Conservation (phyloP, 2,329 filamentous ascomycete genomes). For the Fusarium sp. region DNA sequence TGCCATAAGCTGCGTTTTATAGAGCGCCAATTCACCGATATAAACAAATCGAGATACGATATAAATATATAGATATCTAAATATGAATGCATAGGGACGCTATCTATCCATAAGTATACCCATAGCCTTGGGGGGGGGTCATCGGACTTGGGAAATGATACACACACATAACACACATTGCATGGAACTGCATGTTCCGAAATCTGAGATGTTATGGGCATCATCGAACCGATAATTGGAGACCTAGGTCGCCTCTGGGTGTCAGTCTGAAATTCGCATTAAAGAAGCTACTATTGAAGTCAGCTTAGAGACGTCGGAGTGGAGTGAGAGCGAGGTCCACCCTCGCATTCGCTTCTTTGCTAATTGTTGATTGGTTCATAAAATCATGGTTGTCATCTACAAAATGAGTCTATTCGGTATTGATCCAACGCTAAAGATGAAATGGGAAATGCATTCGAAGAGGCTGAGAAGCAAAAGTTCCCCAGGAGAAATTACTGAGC, state of each 20-base stretch:
- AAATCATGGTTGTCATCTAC: neutral
- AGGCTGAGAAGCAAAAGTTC: neutral
- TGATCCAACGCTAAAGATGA: conserved; percentile 21
- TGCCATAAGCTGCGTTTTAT: neutral
- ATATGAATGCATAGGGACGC: neutral
- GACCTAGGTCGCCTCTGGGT: conserved; percentile 2
- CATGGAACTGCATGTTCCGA: neutral
- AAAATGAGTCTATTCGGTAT: neutral
- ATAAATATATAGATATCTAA: neutral
- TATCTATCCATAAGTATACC: neutral
- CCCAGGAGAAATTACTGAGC: too few relatives aligned
- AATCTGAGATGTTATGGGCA: conserved; percentile 2
- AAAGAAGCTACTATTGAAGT: conserved; percentile 5
- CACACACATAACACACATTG: neutral
- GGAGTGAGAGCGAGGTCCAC: conserved; percentile 24
- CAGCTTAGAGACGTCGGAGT: conserved; percentile 16
- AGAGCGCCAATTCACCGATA: neutral
- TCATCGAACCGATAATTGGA: conserved; percentile 7
- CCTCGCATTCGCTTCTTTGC: conserved; percentile 34
- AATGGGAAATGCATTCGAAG: conserved; percentile 18
- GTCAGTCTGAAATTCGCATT: conserved; percentile 3
- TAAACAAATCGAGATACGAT: neutral
- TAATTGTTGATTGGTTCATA: neutral
- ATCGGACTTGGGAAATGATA: neutral
- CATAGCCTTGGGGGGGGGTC: neutral